Conservation (phyloP, 768 basidiomycete genomes). For the Serendipita sp. region DNA sequence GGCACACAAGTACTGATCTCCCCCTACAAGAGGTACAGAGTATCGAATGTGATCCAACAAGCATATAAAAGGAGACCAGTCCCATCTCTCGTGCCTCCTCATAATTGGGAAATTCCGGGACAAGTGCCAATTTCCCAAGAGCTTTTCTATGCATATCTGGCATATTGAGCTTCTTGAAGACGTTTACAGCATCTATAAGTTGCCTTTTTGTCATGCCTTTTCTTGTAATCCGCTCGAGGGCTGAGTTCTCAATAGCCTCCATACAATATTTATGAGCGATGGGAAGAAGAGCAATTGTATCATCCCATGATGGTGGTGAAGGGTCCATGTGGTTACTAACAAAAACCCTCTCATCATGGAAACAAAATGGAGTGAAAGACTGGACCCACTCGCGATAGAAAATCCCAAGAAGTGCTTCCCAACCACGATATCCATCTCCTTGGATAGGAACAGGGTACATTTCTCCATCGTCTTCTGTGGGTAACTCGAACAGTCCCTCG, state of each 20-base stretch:
- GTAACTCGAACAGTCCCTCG: neutral
- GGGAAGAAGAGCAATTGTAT: neutral
- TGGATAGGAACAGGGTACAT: neutral
- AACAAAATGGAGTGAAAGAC: neutral
- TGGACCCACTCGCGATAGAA: constrained; percentile 3
- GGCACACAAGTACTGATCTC: no score
- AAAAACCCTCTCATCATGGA: neutral
- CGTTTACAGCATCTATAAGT: no score
- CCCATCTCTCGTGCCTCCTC: no score
- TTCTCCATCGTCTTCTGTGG: neutral
- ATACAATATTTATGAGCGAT: neutral
- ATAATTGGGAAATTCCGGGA: no score
- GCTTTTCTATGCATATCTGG: no score
- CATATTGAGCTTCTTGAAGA: no score
- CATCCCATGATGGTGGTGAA: neutral
- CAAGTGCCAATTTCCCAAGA: no score
- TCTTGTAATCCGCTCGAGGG: no score
- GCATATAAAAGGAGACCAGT: no score
- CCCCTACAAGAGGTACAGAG: no score
- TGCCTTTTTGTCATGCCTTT: no score
- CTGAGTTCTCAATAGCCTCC: neutral
- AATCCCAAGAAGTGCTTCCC: neutral
- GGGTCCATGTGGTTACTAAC: neutral
- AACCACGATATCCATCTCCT: neutral
- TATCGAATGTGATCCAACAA: no score